Base-by-base conservation (phyloP, 2,329 filamentous ascomycete genomes). In the Hortaea werneckii region DNA sequence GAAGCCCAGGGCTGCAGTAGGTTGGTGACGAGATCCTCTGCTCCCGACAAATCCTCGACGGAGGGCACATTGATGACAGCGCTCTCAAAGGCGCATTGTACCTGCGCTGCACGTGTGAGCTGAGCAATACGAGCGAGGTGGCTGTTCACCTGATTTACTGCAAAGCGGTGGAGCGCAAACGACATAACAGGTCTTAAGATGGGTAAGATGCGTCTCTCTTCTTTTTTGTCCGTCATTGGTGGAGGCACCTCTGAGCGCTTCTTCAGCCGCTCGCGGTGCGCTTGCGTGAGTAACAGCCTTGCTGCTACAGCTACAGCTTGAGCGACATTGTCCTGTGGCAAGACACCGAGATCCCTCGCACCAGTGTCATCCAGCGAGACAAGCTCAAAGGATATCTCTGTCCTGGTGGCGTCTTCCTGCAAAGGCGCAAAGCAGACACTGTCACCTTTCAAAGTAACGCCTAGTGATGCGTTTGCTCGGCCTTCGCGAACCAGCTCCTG, bases 401-500 rank as follows among this genome's bases (percentile, higher is more conserved):
- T 71, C 3, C 72, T 67, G 6, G 69, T 10, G 75, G 5, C 43
- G 28, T 46, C 13, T 20, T 37, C 43, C 46, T 39, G 10, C n/a
- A 45, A 30, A 27, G 48, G 30, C 5, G 34, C 7, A 41, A 45
- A 67, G 43, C 39, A 58, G 50, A 74, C 67, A 26, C 62, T 58
- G 2, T 65, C 62, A 9, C 67, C 79, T 32, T 78, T 74, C 10
- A 81, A 76, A 27, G 75, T 76, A 9, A 95, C 82, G 7, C 82
- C 79, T 49, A 85, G 81, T 8, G 81, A 79, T 3, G 82, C 74
- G 20, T 95, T 71, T 0, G 75, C 75, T 11, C 88, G 82, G 0
- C 85, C 81, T 66, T 98, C 92, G 12, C 87, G 77, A 43, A 83
- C 82, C 49, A 96, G 73, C 65, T 98, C 92, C 55, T 94, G 82